Percentiles rank a stretch among this genome's conserved stretches.
phyloP scores from a whole-genome alignment of 305 asterid species.

The Solanum hybrid region DNA sequence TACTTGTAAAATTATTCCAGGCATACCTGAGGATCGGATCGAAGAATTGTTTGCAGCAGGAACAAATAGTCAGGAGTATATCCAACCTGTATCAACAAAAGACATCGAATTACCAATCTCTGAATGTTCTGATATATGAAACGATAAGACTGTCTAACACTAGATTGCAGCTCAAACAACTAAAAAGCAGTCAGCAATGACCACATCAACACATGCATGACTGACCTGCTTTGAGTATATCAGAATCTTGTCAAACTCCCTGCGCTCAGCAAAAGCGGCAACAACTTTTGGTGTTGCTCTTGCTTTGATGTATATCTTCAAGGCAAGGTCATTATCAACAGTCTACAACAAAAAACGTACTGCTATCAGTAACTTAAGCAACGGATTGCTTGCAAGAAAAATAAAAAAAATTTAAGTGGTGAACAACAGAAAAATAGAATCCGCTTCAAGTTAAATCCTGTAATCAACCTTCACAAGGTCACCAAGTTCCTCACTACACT shows the following conservation, averaged over 20 bases:
- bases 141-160: background rate
- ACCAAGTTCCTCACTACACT: constrained; percentile 99
- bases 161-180: background rate
- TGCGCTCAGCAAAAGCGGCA: constrained; percentile 99
- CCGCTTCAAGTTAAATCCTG: background rate
- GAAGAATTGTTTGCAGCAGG: constrained; percentile 98
- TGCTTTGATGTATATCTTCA: constrained; percentile 95
- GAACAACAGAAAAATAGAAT: background rate
- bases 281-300: constrained; percentile 99
- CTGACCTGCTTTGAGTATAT: constrained; percentile 97
- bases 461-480: constrained; percentile 90
- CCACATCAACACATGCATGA: background rate
- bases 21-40: constrained; percentile 96
- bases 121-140: background rate
- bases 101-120: background rate
- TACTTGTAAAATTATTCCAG: background rate
- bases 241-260: constrained; percentile 96
- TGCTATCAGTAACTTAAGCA: background rate
- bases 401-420: background rate
- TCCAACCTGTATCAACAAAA: constrained; percentile 61
- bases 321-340: constrained; percentile 96
- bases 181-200: background rate
- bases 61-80: constrained; percentile 94
- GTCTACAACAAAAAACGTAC: constrained; percentile 41
- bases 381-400: background rate